Conservation (phyloP, 495 filamentous ascomycete genomes). For the Cryomyces antarcticus region DNA sequence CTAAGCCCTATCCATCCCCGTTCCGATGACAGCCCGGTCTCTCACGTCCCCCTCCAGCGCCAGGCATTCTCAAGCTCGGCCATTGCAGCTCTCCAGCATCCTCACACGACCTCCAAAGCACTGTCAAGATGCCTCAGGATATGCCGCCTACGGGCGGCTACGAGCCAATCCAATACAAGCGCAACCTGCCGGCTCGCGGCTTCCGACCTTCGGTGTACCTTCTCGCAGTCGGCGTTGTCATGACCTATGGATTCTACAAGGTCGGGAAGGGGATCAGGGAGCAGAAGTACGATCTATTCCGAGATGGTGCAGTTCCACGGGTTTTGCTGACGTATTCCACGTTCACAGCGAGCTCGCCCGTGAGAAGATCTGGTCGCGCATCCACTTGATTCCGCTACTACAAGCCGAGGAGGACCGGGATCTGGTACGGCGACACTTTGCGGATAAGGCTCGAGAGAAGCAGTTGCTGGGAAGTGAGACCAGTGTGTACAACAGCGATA, state of each 20-base stretch:
- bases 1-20: too few species aligned
- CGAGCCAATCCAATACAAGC: conserved; percentile 89
- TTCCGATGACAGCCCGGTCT: too few species aligned
- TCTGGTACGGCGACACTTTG: conserved; percentile 63
- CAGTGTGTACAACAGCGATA: conserved; percentile 68
- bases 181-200: conserved; percentile 80
- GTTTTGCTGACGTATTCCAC: neutral
- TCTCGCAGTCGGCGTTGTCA: conserved; percentile 47
- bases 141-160: conserved; percentile 91
- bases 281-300: conserved; percentile 46
- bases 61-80: neutral
- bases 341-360: conserved; percentile 62
- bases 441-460: conserved; percentile 77
- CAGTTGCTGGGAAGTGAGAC: conserved; percentile 63
- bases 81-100: neutral
- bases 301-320: neutral
- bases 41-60: neutral
- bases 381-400: conserved; percentile 76
- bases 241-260: conserved; percentile 79
- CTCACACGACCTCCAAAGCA: neutral
- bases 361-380: conserved; percentile 94
- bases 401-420: conserved; percentile 95
- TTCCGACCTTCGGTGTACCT: conserved; percentile 70
- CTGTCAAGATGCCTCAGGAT: conserved; percentile 53
- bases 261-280: conserved; percentile 60